Percentiles rank a stretch among this genome's conserved stretches.
These are phyloP conservation scores for Balansia obtecta DNA, from an alignment of 2,329 filamentous ascomycete species.

Conservation along the genomic window DNA sequence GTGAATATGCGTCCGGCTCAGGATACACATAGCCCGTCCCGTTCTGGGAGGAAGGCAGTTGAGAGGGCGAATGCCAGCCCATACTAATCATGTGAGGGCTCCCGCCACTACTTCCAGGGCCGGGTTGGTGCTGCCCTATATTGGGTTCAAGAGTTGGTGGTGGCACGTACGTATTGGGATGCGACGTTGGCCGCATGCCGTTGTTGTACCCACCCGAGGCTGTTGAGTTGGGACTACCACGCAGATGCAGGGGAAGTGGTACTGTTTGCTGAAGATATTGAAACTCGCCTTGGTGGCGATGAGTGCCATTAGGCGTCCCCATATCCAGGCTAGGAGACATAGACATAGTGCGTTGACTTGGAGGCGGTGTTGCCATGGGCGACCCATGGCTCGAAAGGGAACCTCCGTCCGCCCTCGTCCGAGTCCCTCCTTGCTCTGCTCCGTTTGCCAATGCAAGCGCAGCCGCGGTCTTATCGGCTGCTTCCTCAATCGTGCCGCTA, in stretches of 20 bases:
- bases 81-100: slow-evolving; percentile 76
- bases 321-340: slow-evolving; percentile 71
- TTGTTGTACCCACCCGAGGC: slow-evolving; percentile 40
- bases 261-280: slow-evolving; percentile 62
- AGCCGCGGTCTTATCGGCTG: slow-evolving; percentile 76
- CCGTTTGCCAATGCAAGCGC: slow-evolving; percentile 51
- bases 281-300: slow-evolving; percentile 52
- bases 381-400: slow-evolving; percentile 61
- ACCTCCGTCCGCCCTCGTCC: slow-evolving; percentile 56
- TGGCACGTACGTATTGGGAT: slow-evolving; percentile 72
- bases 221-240: slow-evolving; percentile 59
- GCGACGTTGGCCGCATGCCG: slow-evolving; percentile 63
- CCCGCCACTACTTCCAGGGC: slow-evolving; percentile 55
- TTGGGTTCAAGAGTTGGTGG: slow-evolving; percentile 77
- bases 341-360: slow-evolving; percentile 64
- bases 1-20: slow-evolving; percentile 64
- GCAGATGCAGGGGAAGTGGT: slow-evolving; percentile 71
- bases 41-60: slow-evolving; percentile 57
- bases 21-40: slow-evolving; percentile 63
- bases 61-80: slow-evolving; percentile 78
- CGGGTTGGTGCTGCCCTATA: slow-evolving; percentile 61
- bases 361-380: slow-evolving; percentile 69
- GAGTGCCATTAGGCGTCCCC: slow-evolving; percentile 53
- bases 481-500: slow-evolving; percentile 88
- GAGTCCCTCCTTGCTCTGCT: slow-evolving; percentile 22